Evolutionary conservation across 352 stramenopile genomes (phyloP).

Genomic region (Peronospora destructor): DNA sequence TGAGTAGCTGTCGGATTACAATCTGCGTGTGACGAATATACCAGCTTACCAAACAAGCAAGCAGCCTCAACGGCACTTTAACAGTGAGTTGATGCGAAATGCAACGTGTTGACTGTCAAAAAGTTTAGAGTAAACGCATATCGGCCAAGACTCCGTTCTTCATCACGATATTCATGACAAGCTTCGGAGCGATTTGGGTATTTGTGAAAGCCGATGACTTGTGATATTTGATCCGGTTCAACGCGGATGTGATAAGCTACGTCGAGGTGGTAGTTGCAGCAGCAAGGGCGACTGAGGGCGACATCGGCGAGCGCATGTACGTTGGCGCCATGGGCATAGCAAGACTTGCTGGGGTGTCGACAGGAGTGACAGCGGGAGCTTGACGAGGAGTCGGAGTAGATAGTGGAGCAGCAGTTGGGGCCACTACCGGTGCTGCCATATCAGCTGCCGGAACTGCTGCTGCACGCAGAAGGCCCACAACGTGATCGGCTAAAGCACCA

Average conservation of each 20-base stretch:
- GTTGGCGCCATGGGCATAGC: neutral
- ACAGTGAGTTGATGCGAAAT: neutral
- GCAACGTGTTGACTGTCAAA: neutral
- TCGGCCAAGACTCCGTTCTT: neutral
- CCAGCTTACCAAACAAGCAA: neutral
- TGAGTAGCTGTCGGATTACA: conserved; percentile 20
- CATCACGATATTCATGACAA: neutral
- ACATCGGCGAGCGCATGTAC: neutral
- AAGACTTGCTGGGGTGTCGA: neutral
- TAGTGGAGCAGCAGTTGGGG: neutral
- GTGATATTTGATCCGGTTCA: neutral
- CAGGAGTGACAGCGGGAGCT: neutral
- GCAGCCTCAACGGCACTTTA: neutral
- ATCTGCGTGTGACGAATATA: conserved; percentile 7
- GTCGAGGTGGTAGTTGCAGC: conserved; percentile 1
- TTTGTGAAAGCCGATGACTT: neutral
- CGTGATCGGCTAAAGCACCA: conserved; percentile 4
- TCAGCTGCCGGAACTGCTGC: neutral
- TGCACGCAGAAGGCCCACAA: conserved; percentile 4
- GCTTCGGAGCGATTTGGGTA: neutral
- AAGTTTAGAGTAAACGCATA: neutral
- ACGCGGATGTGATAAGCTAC: neutral
- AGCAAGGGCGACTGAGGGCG: neutral
- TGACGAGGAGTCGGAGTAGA: neutral
- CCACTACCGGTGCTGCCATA: neutral